Evolutionary conservation across 805 yeast genomes (phyloP).

Genomic region (Tetrapisispora iriomotensis): DNA sequence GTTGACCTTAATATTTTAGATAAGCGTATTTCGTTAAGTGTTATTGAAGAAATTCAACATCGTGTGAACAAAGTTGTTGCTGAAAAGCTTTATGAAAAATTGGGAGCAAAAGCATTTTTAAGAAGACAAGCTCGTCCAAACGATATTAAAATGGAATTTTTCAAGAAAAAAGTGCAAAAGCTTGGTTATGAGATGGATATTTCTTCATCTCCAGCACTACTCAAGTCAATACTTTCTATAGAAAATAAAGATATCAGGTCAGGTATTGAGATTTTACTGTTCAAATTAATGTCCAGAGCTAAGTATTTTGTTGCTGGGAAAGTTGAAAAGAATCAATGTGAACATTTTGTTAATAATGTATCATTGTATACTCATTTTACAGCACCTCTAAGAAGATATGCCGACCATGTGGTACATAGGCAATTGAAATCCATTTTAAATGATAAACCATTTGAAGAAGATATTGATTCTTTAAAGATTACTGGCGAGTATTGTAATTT

Average conservation of each 20-base stretch:
- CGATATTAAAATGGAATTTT: constrained; percentile 66
- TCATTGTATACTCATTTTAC: constrained; percentile 90
- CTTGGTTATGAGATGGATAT: constrained; percentile 69
- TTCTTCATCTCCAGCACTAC: constrained; percentile 58
- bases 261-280: constrained; percentile 69
- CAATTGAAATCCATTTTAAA: constrained; percentile 66
- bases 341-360: constrained; percentile 71
- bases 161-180: constrained; percentile 58
- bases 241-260: constrained; percentile 53
- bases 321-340: constrained; percentile 65
- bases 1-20: constrained; percentile 66
- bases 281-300: constrained; percentile 76
- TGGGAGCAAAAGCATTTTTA: constrained; percentile 74
- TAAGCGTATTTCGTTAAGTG: constrained; percentile 41
- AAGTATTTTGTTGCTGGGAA: constrained; percentile 84
- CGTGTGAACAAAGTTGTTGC: constrained; percentile 84
- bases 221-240: constrained; percentile 57
- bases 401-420: constrained; percentile 86
- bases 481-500: constrained; percentile 90
- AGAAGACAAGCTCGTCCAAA: constrained; percentile 86
- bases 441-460: constrained; percentile 38
- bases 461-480: constrained; percentile 62
- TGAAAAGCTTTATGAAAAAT: constrained; percentile 56
- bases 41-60: constrained; percentile 67
- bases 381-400: constrained; percentile 89